Evolutionary conservation across 2,329 filamentous ascomycete species (phyloP).

Genomic region (Pestalotiopsis sp.): DNA sequence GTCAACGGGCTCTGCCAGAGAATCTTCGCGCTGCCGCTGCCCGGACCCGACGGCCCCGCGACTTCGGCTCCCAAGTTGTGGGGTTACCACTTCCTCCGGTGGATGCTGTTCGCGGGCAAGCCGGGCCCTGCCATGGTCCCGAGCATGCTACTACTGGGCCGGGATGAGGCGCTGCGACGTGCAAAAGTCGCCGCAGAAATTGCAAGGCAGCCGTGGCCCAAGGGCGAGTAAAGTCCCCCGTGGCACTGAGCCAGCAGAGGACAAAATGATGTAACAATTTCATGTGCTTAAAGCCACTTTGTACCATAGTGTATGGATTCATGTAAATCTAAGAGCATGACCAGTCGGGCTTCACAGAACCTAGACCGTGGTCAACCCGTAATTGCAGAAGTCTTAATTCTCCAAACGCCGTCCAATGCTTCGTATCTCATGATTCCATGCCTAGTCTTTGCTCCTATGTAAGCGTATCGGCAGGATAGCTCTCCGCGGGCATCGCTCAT

Average conservation of each 20-base stretch:
- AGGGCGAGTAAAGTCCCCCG: background rate
- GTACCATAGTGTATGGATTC: conserved; percentile 8
- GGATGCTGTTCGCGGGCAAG: conserved; percentile 23
- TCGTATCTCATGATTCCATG: conserved; percentile 26
- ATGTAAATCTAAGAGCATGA: conserved; percentile 15
- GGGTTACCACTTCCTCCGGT: conserved; percentile 29
- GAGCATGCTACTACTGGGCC: conserved; percentile 26
- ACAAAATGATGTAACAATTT: background rate
- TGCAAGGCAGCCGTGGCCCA: conserved; percentile 10
- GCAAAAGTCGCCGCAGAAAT: conserved; percentile 19
- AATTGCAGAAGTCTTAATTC: conserved; percentile 11
- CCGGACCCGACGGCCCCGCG: background rate
- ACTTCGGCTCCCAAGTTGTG: conserved; percentile 14
- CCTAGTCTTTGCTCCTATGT: background rate
- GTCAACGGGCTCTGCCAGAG: conserved; percentile 20
- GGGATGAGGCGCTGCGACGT: conserved; percentile 24
- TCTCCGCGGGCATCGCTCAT: background rate
- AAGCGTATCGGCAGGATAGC: background rate
- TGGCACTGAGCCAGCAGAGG: background rate
- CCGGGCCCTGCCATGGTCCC: conserved; percentile 24
- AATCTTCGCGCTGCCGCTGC: conserved; percentile 14
- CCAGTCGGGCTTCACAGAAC: background rate
- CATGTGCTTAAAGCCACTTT: background rate
- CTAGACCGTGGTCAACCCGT: background rate
- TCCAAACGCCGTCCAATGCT: conserved; percentile 32